phyloP scores from a whole-genome alignment of 2,329 filamentous ascomycete genomes.

The Penicillium aurantiogriseum region DNA sequence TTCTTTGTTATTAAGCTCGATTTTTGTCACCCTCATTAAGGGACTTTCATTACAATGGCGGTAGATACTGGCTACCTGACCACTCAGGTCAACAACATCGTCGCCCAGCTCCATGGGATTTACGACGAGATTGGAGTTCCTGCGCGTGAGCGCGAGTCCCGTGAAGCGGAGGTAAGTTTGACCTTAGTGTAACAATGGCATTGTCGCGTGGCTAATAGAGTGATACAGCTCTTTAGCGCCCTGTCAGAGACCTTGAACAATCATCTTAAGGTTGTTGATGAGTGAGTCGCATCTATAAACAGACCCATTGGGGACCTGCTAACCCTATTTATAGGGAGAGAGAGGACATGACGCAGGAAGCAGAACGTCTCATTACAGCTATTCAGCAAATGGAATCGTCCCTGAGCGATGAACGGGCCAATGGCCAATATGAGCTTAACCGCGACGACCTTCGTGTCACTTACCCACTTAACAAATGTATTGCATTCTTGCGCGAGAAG shows the following conservation, averaged over 20 bases:
- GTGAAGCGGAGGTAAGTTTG: conserved; percentile 77
- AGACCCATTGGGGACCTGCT: conserved; percentile 11
- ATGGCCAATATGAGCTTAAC: conserved; percentile 63
- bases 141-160: conserved; percentile 81
- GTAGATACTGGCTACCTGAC: conserved; percentile 94
- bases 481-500: conserved; percentile 81
- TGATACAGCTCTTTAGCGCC: conserved; percentile 75
- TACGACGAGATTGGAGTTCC: conserved; percentile 99
- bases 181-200: not conserved
- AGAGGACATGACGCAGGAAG: conserved; percentile 84
- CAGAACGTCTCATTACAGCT: conserved; percentile 74
- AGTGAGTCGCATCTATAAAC: conserved; percentile 44
- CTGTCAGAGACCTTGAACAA: conserved; percentile 89
- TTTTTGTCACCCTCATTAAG: conserved; percentile 11
- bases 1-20: conserved; percentile 13
- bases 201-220: conserved; percentile 2
- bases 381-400: conserved; percentile 94
- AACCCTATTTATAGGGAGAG: conserved; percentile 63
- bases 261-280: conserved; percentile 79
- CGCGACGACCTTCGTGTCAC: conserved; percentile 72
- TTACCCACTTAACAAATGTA: conserved; percentile 76
- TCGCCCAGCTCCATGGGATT: conserved; percentile 85
- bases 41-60: conserved; percentile 31
- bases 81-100: conserved; percentile 92
- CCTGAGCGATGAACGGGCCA: conserved; percentile 70